These are phyloP conservation scores for Phialophora expanda DNA, from an alignment of 2,329 filamentous ascomycete species.

Conservation along the genomic window DNA sequence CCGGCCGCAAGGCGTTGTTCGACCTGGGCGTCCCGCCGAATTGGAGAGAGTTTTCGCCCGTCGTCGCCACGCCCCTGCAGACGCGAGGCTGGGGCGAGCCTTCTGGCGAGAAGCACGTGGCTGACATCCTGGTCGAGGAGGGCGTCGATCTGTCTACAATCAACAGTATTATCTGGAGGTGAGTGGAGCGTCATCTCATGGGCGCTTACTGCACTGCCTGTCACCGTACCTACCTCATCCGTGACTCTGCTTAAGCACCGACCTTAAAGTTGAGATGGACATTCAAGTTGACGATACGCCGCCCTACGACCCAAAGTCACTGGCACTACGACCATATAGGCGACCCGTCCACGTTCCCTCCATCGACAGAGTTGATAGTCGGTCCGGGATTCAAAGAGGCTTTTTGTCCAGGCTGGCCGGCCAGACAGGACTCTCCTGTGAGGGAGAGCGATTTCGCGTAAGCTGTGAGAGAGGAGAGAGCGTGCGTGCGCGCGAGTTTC, in stretches of 20 bases:
- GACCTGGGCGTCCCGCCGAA: constrained; percentile 45
- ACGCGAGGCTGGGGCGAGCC: constrained; percentile 28
- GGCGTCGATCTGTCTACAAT: constrained; percentile 21
- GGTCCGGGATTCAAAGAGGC: constrained; percentile 57
- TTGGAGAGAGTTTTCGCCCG: constrained; percentile 36
- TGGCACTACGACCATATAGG: constrained; percentile 56
- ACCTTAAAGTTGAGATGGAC: background rate
- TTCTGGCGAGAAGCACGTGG: constrained; percentile 35
- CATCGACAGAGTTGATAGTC: constrained; percentile 55
- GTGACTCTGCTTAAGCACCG: background rate
- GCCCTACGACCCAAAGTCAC: constrained; percentile 42
- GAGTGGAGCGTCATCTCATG: background rate
- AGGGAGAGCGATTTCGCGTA: constrained; percentile 46
- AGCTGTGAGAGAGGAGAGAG: background rate
- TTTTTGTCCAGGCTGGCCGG: constrained; percentile 56
- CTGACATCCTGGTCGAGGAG: constrained; percentile 34
- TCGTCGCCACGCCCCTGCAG: constrained; percentile 17
- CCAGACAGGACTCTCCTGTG: constrained; percentile 45
- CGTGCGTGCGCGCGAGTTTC: no score
- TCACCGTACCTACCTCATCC: background rate
- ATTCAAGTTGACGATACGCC: constrained; percentile 38
- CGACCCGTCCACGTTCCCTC: constrained; percentile 55
- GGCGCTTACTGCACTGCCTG: background rate
- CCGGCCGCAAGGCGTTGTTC: constrained; percentile 38
- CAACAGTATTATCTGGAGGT: constrained; percentile 34